These are phyloP conservation scores for Malania oleifera DNA, from an alignment of 164 flowering plant genomes.

Conservation along the genomic window DNA sequence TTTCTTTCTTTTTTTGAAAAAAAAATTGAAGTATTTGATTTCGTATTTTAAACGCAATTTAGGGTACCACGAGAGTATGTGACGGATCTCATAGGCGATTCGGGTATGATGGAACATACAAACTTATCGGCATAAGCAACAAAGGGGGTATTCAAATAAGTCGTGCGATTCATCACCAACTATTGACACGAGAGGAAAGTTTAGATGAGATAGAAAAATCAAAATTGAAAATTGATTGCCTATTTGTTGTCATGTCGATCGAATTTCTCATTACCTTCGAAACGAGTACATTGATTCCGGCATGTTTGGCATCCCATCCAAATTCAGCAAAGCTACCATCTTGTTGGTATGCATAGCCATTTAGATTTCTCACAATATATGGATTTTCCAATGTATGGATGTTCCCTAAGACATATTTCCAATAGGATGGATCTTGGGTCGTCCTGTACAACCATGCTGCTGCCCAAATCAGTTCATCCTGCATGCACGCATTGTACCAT, in stretches of 20 bases:
- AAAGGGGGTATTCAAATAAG: slow-evolving; percentile 10
- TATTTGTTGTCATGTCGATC: too few species aligned
- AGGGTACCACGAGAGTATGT: slow-evolving; percentile 41
- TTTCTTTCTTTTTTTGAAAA: too few species aligned
- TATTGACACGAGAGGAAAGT: background rate
- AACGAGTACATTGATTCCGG: slow-evolving; percentile 40
- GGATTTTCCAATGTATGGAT: slow-evolving; percentile 12
- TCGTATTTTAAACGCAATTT: too few species aligned
- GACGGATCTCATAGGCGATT: slow-evolving; percentile 45
- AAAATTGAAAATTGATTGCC: background rate
- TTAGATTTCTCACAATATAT: background rate
- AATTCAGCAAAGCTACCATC: slow-evolving; percentile 36
- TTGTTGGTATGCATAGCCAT: background rate
- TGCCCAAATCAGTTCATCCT: slow-evolving; percentile 61
- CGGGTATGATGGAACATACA: slow-evolving; percentile 43
- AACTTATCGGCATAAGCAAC: slow-evolving; percentile 35
- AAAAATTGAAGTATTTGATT: background rate
- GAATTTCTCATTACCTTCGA: slow-evolving; percentile 43
- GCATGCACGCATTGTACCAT: too few species aligned
- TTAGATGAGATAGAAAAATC: background rate
- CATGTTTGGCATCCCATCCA: slow-evolving; percentile 53
- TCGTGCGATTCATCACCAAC: slow-evolving; percentile 4
- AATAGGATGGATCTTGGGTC: slow-evolving; percentile 22
- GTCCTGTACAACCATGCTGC: slow-evolving; percentile 50
- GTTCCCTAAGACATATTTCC: slow-evolving; percentile 27